phyloP scores from a whole-genome alignment of 345 rosid species.

The Salix dunnii region DNA sequence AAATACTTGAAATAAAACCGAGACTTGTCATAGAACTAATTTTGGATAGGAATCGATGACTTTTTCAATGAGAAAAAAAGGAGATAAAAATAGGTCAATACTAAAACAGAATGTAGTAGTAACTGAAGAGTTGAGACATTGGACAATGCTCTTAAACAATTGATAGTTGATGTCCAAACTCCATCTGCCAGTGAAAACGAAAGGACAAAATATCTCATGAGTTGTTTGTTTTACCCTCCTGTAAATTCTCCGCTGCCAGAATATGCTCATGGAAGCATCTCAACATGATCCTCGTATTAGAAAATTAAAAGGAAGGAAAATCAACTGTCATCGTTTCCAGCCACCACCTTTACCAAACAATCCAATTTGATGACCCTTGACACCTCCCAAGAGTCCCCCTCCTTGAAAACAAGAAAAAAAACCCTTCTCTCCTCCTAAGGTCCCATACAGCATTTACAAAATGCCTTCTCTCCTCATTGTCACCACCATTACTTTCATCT shows the following conservation, averaged over 20 bases:
- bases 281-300: not conserved
- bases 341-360: not conserved
- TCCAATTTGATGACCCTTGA: constrained; percentile 44
- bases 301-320: not conserved
- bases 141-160: too few species aligned
- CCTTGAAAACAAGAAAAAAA: not conserved
- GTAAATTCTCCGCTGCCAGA: not conserved
- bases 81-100: too few species aligned
- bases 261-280: not conserved
- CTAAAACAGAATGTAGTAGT: too few species aligned
- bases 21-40: too few species aligned
- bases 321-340: not conserved
- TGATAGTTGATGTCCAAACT: too few species aligned
- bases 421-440: constrained; percentile 16
- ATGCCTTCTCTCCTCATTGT: constrained; percentile 29
- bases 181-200: too few species aligned
- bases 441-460: constrained; percentile 40
- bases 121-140: too few species aligned
- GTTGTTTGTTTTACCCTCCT: not conserved
- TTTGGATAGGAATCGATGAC: too few species aligned
- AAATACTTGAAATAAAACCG: too few species aligned
- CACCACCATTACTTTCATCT: constrained; percentile 13
- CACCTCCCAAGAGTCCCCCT: constrained; percentile 43
- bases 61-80: too few species aligned
- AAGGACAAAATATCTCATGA: too few species aligned